Base-by-base conservation (phyloP, 1,284 basidiomycete species). In the Caloboletus firmus region DNA sequence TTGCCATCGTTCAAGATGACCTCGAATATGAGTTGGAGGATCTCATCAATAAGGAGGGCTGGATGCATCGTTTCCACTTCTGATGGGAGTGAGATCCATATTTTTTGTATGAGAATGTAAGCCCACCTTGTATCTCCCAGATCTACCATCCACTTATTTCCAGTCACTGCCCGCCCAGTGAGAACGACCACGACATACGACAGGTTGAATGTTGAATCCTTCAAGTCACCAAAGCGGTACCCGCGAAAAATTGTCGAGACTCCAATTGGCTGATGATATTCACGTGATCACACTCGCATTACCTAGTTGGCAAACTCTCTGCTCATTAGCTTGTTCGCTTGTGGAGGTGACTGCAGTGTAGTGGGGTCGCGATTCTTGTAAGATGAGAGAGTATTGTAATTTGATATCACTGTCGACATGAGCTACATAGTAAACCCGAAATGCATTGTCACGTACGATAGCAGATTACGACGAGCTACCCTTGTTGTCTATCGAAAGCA, bases 41-140 rank as follows among this genome's bases (percentile, higher is more conserved):
- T 71, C 59, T 83, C 80, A 66, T 83, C 80, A 47, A 83, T 74
- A 57, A 77, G 68, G 40, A 83, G 71, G n/a, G 72, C 75, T 40
- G 57, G 55, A 58, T 82, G 80, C 81, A 82, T 83, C 17, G 35
- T 30, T 44, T 51, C 45, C 20, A 12, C 31, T 36, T 36, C 11
- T 12, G 30, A 12, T 8, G 12, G 28, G 22, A 28, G 18, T 51
- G 42, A 61, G 49, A 37, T 18, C 36, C 3, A 22, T 40, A 17
- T 13, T 15, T 22, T 20, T 24, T 17, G 9, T 26, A 13, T 20
- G 8, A 39, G 1, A 50, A 22, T 20, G 17, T 8, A 41, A 44
- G 55, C 46, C 36, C 4, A 67, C 55, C 47, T 45, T 35, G n/a
- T 43, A 20, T 24, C 18, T 11, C 41, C 35, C 28, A 37, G 26